A percentile compares a stretch with the other conserved stretches of the same genome.
Conservation (phyloP, 192 early-diverging fungal species). For the Pilaira anomala region DNA sequence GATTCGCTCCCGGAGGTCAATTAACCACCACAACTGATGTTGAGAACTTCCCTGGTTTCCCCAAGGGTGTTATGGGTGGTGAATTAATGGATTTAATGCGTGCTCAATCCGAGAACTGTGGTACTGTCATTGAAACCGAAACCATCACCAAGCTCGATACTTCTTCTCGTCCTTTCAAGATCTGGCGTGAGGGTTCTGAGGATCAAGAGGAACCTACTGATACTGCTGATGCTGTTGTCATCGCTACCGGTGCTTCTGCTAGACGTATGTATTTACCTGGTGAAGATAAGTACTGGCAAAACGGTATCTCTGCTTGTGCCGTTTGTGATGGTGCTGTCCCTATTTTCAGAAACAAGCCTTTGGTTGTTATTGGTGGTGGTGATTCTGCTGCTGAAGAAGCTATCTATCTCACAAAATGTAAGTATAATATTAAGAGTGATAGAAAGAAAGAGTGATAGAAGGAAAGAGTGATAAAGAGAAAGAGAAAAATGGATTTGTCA, state of each 20-base stretch:
- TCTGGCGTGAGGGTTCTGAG: conserved; percentile 84
- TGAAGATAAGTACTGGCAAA: conserved; percentile 95
- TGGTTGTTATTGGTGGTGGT: conserved; percentile 95
- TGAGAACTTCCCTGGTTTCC: conserved; percentile 96
- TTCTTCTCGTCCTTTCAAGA: conserved; percentile 74
- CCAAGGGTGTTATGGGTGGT: conserved; percentile 81
- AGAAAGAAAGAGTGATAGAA: neutral
- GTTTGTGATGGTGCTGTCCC: conserved; percentile 98
- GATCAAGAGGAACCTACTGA: conserved; percentile 66
- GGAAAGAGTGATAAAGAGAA: too few relatives aligned
- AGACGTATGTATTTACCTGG: conserved; percentile 86
- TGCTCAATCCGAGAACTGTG: conserved; percentile 82
- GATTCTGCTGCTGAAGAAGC: conserved; percentile 97
- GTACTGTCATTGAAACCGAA: conserved; percentile 86
- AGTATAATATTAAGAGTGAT: neutral
- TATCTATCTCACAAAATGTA: conserved; percentile 88
- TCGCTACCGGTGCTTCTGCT: conserved; percentile 99
- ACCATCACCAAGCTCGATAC: conserved; percentile 89
- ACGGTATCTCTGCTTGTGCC: conserved; percentile 98
- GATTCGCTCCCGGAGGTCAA: conserved; percentile 59
- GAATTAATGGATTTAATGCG: conserved; percentile 87
- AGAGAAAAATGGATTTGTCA: neutral
- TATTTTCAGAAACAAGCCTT: conserved; percentile 93
- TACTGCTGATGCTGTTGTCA: conserved; percentile 79
- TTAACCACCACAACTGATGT: conserved; percentile 96